These are phyloP conservation scores for Hypoxylon sp. DNA, from an alignment of 2,329 filamentous ascomycete species.

Conservation along the genomic window DNA sequence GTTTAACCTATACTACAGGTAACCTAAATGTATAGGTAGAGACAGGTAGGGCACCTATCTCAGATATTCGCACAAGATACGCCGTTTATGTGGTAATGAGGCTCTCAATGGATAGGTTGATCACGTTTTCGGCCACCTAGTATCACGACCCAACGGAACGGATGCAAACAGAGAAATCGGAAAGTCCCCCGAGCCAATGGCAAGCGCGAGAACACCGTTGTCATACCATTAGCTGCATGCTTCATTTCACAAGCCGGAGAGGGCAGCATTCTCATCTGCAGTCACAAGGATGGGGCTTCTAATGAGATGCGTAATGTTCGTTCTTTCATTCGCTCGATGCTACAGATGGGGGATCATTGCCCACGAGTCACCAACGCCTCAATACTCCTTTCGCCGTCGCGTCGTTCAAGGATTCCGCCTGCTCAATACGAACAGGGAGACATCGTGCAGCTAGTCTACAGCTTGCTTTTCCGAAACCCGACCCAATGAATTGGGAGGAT, in stretches of 20 bases:
- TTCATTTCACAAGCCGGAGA: neutral
- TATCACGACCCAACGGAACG: slow-evolving; percentile 9
- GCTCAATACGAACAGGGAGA: slow-evolving; percentile 6
- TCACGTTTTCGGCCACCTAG: neutral
- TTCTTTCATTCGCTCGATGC: slow-evolving; percentile 21
- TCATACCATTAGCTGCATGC: slow-evolving; percentile 3
- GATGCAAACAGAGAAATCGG: neutral
- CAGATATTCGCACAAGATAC: no score
- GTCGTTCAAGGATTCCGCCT: slow-evolving; percentile 11
- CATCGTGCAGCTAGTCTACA: slow-evolving; percentile 14
- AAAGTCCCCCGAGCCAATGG: slow-evolving; percentile 15
- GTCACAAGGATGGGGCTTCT: no score
- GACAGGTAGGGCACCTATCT: neutral
- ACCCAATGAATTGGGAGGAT: slow-evolving; percentile 1
- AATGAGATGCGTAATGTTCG: slow-evolving; percentile 2
- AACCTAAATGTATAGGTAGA: no score
- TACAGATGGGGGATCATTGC: slow-evolving; percentile 11
- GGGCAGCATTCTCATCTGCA: neutral
- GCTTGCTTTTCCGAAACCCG: neutral
- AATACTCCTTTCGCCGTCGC: slow-evolving; percentile 8
- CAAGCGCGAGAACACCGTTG: neutral
- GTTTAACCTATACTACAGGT: no score
- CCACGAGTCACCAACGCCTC: slow-evolving; percentile 13
- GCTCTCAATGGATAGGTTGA: slow-evolving; percentile 11
- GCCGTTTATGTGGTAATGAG: slow-evolving; percentile 3